Conservation (phyloP, 208 protist species). For the Borovskyia barvae region DNA sequence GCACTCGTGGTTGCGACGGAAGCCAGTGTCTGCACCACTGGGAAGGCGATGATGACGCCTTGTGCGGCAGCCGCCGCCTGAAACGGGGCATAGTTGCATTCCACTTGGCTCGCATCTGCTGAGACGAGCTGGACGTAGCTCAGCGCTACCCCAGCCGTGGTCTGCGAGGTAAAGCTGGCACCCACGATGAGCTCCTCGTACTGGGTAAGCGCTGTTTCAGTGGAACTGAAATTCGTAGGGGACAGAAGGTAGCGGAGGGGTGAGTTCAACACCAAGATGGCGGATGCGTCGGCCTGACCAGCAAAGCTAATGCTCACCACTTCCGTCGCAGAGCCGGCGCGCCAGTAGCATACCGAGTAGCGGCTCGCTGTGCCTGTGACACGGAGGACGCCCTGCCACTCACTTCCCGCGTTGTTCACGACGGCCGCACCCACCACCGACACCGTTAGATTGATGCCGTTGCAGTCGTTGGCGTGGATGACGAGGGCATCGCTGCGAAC, state of each 20-base stretch:
- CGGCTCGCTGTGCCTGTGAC: constrained; percentile 25
- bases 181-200: constrained; percentile 76
- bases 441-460: constrained; percentile 42
- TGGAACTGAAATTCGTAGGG: constrained; percentile 42
- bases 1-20: constrained; percentile 6
- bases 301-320: constrained; percentile 50
- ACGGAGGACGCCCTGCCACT: constrained; percentile 77
- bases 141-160: constrained; percentile 10
- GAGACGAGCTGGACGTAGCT: constrained; percentile 40
- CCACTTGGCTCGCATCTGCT: constrained; percentile 32
- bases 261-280: constrained; percentile 43
- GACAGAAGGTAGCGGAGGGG: constrained; percentile 70
- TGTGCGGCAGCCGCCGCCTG: constrained; percentile 19
- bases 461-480: constrained; percentile 41
- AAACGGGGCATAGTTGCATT: constrained; percentile 86
- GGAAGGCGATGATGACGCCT: constrained; percentile 30
- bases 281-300: constrained; percentile 15
- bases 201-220: constrained; percentile 32
- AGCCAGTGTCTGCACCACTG: constrained; percentile 17
- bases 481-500: constrained; percentile 36
- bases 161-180: constrained; percentile 40
- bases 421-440: constrained; percentile 15
- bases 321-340: constrained; percentile 47
- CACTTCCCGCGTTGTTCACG: constrained; percentile 28
- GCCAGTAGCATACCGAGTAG: constrained; percentile 80